phyloP scores from a whole-genome alignment of 2,329 filamentous ascomycete genomes.

The Fusarium continuum region DNA sequence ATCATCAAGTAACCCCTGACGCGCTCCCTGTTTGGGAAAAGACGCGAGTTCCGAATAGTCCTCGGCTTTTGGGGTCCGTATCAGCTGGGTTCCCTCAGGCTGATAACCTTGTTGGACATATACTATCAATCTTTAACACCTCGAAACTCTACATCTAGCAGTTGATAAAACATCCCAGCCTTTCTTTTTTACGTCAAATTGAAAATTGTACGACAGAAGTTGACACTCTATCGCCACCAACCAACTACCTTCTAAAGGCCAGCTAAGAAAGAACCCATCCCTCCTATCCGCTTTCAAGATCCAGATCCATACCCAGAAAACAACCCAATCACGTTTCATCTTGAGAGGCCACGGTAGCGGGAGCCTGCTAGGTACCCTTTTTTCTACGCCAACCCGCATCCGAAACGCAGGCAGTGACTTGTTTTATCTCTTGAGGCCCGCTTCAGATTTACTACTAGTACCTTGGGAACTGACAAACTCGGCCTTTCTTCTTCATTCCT shows the following conservation, averaged over 20 bases:
- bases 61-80: slow-evolving; percentile 15
- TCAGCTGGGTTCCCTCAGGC: background rate
- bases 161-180: background rate
- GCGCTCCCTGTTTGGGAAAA: slow-evolving; percentile 33
- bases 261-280: slow-evolving; percentile 11
- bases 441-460: slow-evolving; percentile 10
- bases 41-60: slow-evolving; percentile 16
- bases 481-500: slow-evolving; percentile 10
- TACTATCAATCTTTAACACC: background rate
- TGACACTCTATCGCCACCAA: slow-evolving; percentile 14
- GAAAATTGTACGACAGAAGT: background rate
- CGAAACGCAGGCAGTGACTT: slow-evolving; percentile 26
- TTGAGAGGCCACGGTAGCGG: slow-evolving; percentile 39
- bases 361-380: slow-evolving; percentile 19
- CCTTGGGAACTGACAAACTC: slow-evolving; percentile 20
- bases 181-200: background rate
- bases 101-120: background rate
- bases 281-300: slow-evolving; percentile 29
- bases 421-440: slow-evolving; percentile 26
- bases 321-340: slow-evolving; percentile 29
- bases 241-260: slow-evolving; percentile 6
- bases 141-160: background rate
- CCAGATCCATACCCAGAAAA: slow-evolving; percentile 24
- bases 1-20: slow-evolving; percentile 28
- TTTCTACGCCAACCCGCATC: slow-evolving; percentile 27